A percentile compares a stretch with the other conserved stretches of the same genome.
Evolutionary conservation across 495 filamentous ascomycete genomes (phyloP).

Genomic region (Bryoglossum gracile): DNA sequence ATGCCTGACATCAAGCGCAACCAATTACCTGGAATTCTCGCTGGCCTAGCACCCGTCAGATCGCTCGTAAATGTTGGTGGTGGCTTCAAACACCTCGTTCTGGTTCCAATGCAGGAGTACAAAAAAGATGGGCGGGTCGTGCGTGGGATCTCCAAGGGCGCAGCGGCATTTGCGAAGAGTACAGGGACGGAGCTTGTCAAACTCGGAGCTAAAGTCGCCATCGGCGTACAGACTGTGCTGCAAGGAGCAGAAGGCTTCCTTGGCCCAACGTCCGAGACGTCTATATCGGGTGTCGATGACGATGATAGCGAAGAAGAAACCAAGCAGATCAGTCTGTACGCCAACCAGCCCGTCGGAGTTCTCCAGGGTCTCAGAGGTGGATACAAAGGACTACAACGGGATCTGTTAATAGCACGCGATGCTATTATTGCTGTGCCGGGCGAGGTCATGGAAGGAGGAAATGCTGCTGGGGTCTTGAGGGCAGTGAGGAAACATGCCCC

Average conservation of each 20-base stretch:
- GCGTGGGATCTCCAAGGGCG: slow-evolving; percentile 85
- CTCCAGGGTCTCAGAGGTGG: slow-evolving; percentile 78
- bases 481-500: slow-evolving; percentile 78
- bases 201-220: slow-evolving; percentile 87
- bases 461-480: slow-evolving; percentile 71
- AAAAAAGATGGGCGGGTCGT: slow-evolving; percentile 88
- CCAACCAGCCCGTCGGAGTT: slow-evolving; percentile 84
- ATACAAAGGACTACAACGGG: slow-evolving; percentile 72
- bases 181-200: slow-evolving; percentile 88
- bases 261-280: slow-evolving; percentile 11
- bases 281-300: slow-evolving; percentile 20
- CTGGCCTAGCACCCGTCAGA: slow-evolving; percentile 83
- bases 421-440: slow-evolving; percentile 92
- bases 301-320: slow-evolving; percentile 64
- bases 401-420: slow-evolving; percentile 75
- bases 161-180: slow-evolving; percentile 79
- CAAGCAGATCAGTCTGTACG: slow-evolving; percentile 79
- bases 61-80: slow-evolving; percentile 84
- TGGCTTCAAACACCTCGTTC: slow-evolving; percentile 77
- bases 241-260: slow-evolving; percentile 82
- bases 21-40: slow-evolving; percentile 83
- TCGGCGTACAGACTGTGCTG: slow-evolving; percentile 86
- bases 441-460: slow-evolving; percentile 81
- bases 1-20: slow-evolving; percentile 87
- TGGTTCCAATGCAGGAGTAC: slow-evolving; percentile 88